These are phyloP conservation scores for Staphylotrichum tortipilum DNA, from an alignment of 495 filamentous ascomycete genomes.

Conservation along the genomic window DNA sequence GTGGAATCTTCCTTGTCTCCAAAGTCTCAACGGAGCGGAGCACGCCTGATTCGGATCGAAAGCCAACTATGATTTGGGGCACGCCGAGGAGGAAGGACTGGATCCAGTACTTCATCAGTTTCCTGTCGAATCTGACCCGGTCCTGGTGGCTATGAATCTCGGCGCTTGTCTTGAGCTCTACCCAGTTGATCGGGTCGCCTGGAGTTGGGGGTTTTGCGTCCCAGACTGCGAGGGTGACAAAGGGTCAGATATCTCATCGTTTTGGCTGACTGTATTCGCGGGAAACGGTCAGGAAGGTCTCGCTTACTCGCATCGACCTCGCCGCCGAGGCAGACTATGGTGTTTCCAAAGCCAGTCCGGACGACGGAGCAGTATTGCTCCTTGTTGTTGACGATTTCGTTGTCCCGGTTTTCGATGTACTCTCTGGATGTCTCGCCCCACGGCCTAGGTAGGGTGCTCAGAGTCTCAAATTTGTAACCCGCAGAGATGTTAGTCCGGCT, in stretches of 20 bases:
- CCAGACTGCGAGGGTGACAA: slow-evolving; percentile 76
- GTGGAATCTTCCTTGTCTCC: slow-evolving; percentile 67
- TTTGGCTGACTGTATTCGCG: too few relatives aligned
- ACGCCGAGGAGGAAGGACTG: slow-evolving; percentile 93
- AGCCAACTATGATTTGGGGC: slow-evolving; percentile 84
- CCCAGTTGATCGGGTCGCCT: slow-evolving; percentile 70
- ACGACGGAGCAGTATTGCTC: slow-evolving; percentile 93
- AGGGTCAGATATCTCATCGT: too few relatives aligned
- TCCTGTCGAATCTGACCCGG: slow-evolving; percentile 69
- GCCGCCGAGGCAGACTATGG: slow-evolving; percentile 70
- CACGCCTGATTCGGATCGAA: slow-evolving; percentile 65
- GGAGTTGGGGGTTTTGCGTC: slow-evolving; percentile 61
- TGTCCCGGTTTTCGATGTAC: slow-evolving; percentile 66
- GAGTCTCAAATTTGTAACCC: slow-evolving; percentile 92
- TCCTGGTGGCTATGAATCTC: slow-evolving; percentile 57
- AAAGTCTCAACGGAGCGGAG: slow-evolving; percentile 64
- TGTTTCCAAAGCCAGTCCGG: slow-evolving; percentile 69
- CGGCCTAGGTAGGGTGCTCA: slow-evolving; percentile 61
- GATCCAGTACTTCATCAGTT: slow-evolving; percentile 90
- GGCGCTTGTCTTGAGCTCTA: slow-evolving; percentile 89
- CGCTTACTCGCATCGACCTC: slow-evolving; percentile 82
- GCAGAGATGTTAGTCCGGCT: slow-evolving; percentile 12
- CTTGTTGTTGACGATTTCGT: slow-evolving; percentile 69
- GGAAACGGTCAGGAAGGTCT: too few relatives aligned
- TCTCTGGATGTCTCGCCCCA: slow-evolving; percentile 65